Evolutionary conservation across 345 rosid species (phyloP).

Genomic region (Gossypium mustelinum): DNA sequence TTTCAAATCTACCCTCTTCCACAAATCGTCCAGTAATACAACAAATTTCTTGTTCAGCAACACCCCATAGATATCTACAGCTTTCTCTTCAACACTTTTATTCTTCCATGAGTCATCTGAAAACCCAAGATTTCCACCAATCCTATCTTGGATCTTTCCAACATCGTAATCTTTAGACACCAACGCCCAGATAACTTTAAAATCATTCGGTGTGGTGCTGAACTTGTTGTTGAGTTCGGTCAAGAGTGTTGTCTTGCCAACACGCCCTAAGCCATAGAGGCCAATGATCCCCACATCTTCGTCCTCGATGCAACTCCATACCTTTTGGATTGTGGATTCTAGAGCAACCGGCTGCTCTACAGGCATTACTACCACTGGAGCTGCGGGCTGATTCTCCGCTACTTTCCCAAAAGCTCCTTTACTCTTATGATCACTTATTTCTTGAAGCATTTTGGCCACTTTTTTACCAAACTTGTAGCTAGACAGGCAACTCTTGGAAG

Average conservation of each 20-base stretch:
- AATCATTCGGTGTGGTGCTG: not conserved
- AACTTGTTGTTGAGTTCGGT: too few relatives aligned
- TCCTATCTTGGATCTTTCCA: not conserved
- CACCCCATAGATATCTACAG: not conserved
- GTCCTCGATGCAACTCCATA: not conserved
- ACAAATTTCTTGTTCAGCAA: not conserved
- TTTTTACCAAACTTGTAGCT: too few relatives aligned
- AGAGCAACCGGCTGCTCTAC: not conserved
- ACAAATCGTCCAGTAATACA: not conserved
- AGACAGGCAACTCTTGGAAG: too few relatives aligned
- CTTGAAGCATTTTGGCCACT: too few relatives aligned
- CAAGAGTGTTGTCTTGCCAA: not conserved
- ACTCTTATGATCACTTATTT: too few relatives aligned
- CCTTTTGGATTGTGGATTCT: not conserved
- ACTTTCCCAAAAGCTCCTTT: constrained; percentile 8
- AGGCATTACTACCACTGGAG: not conserved
- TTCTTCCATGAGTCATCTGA: not conserved
- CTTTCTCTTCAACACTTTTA: not conserved
- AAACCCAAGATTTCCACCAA: not conserved
- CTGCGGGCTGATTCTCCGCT: not conserved
- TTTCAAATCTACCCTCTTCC: not conserved
- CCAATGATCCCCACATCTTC: not conserved
- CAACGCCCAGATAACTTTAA: not conserved
- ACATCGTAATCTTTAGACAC: not conserved
- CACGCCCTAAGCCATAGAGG: not conserved